A percentile compares a stretch with the other conserved stretches of the same genome.
phyloP scores from a whole-genome alignment of 1,139 yeast species.

The Eremothecium sinecaudum region DNA sequence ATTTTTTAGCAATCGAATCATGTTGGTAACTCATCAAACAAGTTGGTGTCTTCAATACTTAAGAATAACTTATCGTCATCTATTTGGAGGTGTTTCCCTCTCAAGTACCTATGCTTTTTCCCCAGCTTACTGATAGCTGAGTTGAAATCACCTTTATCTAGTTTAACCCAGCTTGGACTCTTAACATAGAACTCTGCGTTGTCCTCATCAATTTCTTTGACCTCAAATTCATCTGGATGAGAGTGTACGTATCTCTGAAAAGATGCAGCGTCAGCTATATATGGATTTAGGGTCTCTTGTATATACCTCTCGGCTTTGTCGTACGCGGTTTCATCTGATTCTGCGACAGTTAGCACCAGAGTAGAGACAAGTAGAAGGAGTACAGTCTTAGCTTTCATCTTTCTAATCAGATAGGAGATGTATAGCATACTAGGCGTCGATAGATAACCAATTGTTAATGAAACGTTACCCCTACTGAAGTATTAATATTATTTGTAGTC shows the following conservation, averaged over 20 bases:
- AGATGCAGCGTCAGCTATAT: conserved; percentile 1
- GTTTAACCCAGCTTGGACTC: conserved; percentile 1
- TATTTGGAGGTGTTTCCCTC: conserved; percentile 1
- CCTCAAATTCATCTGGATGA: conserved; percentile 1
- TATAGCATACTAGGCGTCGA: too few relatives aligned
- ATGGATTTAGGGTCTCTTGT: conserved; percentile 1
- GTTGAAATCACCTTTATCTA: conserved; percentile 1
- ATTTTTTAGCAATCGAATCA: too few relatives aligned
- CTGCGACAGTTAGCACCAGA: too few relatives aligned
- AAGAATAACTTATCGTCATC: conserved; percentile 3
- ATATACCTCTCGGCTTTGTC: too few relatives aligned
- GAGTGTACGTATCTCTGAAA: conserved; percentile 1
- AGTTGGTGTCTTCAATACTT: conserved; percentile 3
- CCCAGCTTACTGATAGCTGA: not conserved
- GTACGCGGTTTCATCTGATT: too few relatives aligned
- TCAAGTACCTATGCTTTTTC: not conserved
- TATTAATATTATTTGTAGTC: too few relatives aligned
- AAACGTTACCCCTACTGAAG: too few relatives aligned
- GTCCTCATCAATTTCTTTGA: not conserved
- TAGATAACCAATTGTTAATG: too few relatives aligned
- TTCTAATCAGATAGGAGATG: too few relatives aligned
- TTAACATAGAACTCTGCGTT: conserved; percentile 1
- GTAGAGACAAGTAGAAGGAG: too few relatives aligned
- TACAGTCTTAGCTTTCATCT: too few relatives aligned
- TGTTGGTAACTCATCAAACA: conserved; percentile 4